A percentile compares a stretch with the other conserved stretches of the same genome.
These are phyloP conservation scores for Globisporangium middletonii DNA, from an alignment of 352 stramenopile species.

Conservation along the genomic window DNA sequence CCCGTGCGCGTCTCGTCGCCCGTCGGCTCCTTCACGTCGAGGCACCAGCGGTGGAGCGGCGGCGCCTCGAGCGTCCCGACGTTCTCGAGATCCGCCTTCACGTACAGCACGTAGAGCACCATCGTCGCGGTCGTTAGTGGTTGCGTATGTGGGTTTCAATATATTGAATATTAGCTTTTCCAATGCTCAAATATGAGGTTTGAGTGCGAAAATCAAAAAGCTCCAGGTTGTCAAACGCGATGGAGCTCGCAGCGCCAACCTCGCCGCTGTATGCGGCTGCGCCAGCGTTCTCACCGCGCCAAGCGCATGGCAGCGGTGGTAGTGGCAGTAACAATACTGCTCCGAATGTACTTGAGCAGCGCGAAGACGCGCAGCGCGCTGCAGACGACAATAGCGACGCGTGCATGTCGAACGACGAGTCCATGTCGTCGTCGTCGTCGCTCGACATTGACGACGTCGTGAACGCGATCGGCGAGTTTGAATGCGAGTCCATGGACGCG, in stretches of 20 bases:
- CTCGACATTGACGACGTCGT: constrained; percentile 25
- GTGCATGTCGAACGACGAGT: constrained; percentile 58
- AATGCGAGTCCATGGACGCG: constrained; percentile 5
- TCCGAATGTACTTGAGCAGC: background rate
- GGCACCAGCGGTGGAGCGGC: constrained; percentile 67
- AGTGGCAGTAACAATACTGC: background rate
- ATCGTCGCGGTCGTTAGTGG: constrained; percentile 22
- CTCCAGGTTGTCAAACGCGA: background rate
- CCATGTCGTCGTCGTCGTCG: constrained; percentile 46
- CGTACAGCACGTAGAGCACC: constrained; percentile 83
- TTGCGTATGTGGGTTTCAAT: too few relatives aligned
- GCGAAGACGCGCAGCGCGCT: background rate
- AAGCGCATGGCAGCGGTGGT: background rate
- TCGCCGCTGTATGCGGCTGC: too few relatives aligned
- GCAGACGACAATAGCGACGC: constrained; percentile 15
- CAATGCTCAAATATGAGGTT: too few relatives aligned
- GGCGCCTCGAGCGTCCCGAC: constrained; percentile 67
- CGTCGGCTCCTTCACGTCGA: constrained; percentile 79
- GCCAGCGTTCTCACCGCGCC: too few relatives aligned
- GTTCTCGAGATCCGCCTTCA: constrained; percentile 87
- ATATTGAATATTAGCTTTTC: too few relatives aligned
- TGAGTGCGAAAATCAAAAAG: too few relatives aligned
- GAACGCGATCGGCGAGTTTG: too few relatives aligned
- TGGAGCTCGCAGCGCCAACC: too few relatives aligned
- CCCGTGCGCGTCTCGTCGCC: constrained; percentile 70